Evolutionary conservation across 345 rosid species (phyloP), one percentile per base, ranked within the genome.

Genomic region (Pistacia atlantica): DNA sequence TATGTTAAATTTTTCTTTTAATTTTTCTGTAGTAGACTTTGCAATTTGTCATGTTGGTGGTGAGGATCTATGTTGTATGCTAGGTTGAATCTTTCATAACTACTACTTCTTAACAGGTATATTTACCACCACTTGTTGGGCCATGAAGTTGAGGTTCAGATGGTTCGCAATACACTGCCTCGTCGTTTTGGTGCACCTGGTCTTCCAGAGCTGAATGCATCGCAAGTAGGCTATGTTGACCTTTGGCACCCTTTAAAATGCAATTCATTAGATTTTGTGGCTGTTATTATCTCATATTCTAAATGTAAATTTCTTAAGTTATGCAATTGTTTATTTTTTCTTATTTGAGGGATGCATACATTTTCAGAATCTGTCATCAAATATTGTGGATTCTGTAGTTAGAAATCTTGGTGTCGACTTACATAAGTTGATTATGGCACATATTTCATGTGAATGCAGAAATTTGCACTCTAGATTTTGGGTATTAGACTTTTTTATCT

Each of bases 121-220:
- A 97, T 94, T 65, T 94, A 94, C 82, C 99, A 97, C 76, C 99
- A 97, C 83, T 80, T 97, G 80, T 78, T 97, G 87, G 99, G 99
- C 69, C 99, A 97, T 77, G 99, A 97, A 77, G 97, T 97, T 82
- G 99, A 97, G 90, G 91, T 84, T 80, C 98, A 97, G 85, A 92
- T 89, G 89, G 96, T 97, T 76, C 95, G 97, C 33, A 97, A 91
- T 81, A 72, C 98, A 5, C 79, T 94, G 75, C 99, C 98, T 62
- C 93, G 99, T 18, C 97, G 98, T 45, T 92, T 94, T 86, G 98
- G 98, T 77, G 98, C 98, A 35, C 99, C 97, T 82, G 99, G 99
- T 81, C 96, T 94, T 85, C 99, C 99, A 59, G 98, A 97, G 76
- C 87, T 97, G 76, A 97, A 97, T 87, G 99, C 99, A 78, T 97